phyloP scores from a whole-genome alignment of 768 basidiomycete genomes.

The Kondoa subrosea region DNA sequence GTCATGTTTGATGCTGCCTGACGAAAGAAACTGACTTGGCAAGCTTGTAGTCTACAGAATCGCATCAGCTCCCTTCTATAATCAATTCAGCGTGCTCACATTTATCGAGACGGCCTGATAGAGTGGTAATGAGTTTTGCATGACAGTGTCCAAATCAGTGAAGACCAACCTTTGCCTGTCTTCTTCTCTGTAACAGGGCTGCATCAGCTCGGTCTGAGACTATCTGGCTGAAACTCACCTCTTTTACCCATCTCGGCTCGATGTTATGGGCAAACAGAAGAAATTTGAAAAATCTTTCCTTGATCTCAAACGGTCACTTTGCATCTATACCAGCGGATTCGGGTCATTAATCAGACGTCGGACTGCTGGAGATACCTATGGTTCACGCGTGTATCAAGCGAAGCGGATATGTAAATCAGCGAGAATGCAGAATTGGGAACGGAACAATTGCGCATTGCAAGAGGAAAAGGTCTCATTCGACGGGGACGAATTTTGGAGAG shows the following conservation, averaged over 20 bases:
- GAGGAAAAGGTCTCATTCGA: no score
- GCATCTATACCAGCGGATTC: not conserved
- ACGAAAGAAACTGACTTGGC: not conserved
- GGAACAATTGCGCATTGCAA: no score
- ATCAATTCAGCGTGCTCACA: conserved; percentile 10
- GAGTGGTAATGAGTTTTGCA: not conserved
- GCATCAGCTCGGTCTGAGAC: not conserved
- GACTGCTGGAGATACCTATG: no score
- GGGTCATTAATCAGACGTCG: no score
- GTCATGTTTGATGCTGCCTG: not conserved
- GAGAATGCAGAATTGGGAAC: no score
- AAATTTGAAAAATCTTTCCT: not conserved
- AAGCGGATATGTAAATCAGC: no score
- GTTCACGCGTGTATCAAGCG: no score
- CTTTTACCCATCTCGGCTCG: not conserved
- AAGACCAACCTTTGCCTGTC: conserved; percentile 38
- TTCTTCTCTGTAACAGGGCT: conserved; percentile 85
- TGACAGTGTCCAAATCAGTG: conserved; percentile 1
- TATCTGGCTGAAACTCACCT: not conserved
- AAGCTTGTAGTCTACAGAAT: not conserved
- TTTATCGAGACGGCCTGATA: conserved; percentile 21
- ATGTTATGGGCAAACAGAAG: not conserved
- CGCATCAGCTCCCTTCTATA: not conserved
- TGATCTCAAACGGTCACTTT: not conserved
- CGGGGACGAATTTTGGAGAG: no score